Conservation (phyloP, 1,139 yeast species). For the Yamadazyma blattariae region DNA sequence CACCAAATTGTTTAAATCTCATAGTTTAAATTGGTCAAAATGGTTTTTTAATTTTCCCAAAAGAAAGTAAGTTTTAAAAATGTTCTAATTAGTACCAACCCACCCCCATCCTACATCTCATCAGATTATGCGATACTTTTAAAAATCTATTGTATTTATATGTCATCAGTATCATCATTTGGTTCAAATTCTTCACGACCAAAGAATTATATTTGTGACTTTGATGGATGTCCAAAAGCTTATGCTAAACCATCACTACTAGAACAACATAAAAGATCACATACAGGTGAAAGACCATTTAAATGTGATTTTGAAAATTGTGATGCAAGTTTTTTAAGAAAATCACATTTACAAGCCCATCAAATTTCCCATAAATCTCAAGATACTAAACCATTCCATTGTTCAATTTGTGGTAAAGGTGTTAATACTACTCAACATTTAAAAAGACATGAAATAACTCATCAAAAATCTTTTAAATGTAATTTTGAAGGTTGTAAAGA, state of each 20-base stretch:
- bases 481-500: constrained; percentile 59
- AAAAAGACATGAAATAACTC: constrained; percentile 77
- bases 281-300: constrained; percentile 78
- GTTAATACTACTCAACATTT: constrained; percentile 80
- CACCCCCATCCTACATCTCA: no score
- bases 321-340: constrained; percentile 63
- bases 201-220: constrained; percentile 60
- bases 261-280: constrained; percentile 78
- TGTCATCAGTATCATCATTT: constrained; percentile 1
- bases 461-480: constrained; percentile 68
- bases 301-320: constrained; percentile 57
- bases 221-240: constrained; percentile 67
- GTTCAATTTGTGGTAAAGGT: constrained; percentile 80
- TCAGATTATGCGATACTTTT: no score
- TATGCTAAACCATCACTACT: constrained; percentile 80
- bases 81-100: no score
- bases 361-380: constrained; percentile 55
- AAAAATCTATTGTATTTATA: no score
- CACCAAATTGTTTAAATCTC: no score
- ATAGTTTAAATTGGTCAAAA: no score
- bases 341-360: constrained; percentile 79
- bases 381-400: constrained; percentile 67
- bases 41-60: no score
- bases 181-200: constrained; percentile 27
- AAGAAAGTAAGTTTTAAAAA: no score